A percentile compares a stretch with the other conserved stretches of the same genome.
Conservation (phyloP, 495 filamentous ascomycete genomes). For the Penicillium diatomitis region DNA sequence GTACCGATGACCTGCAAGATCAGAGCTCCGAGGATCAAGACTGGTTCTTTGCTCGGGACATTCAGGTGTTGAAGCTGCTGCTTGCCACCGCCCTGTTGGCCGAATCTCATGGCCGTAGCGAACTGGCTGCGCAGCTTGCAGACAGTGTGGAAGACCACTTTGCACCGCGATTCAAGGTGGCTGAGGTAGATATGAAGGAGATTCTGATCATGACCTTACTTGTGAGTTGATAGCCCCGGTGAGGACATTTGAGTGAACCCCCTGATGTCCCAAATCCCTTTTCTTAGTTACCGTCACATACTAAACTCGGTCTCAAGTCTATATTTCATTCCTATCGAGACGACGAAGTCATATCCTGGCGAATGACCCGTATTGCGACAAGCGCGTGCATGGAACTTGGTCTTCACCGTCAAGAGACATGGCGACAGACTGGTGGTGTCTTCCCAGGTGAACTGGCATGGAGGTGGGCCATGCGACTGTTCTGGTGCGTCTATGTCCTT, state of each 20-base stretch:
- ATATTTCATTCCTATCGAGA: conserved; percentile 77
- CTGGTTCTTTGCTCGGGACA: conserved; percentile 56
- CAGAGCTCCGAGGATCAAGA: conserved; percentile 37
- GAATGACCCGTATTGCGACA: conserved; percentile 60
- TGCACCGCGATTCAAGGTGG: conserved; percentile 54
- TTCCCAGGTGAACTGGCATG: conserved; percentile 52
- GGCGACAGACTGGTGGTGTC: conserved; percentile 46
- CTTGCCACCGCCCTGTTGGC: conserved; percentile 61
- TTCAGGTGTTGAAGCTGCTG: conserved; percentile 66
- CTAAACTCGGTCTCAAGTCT: conserved; percentile 37
- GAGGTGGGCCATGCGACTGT: conserved; percentile 54
- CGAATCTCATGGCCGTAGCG: conserved; percentile 66
- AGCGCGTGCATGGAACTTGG: conserved; percentile 69
- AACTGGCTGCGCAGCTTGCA: conserved; percentile 59
- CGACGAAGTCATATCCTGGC: conserved; percentile 72
- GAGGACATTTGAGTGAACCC: too few species aligned
- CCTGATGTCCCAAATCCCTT: too few species aligned
- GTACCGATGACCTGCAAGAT: conserved; percentile 45
- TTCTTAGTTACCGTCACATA: too few species aligned
- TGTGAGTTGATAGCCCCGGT: conserved; percentile 27
- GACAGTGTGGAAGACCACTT: conserved; percentile 59
- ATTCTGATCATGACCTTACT: conserved; percentile 62
- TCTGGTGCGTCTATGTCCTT: conserved; percentile 78
- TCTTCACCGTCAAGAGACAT: conserved; percentile 64
- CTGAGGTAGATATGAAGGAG: conserved; percentile 54